phyloP scores from a whole-genome alignment of 768 basidiomycete species.

The Leccinum rimulosum region DNA sequence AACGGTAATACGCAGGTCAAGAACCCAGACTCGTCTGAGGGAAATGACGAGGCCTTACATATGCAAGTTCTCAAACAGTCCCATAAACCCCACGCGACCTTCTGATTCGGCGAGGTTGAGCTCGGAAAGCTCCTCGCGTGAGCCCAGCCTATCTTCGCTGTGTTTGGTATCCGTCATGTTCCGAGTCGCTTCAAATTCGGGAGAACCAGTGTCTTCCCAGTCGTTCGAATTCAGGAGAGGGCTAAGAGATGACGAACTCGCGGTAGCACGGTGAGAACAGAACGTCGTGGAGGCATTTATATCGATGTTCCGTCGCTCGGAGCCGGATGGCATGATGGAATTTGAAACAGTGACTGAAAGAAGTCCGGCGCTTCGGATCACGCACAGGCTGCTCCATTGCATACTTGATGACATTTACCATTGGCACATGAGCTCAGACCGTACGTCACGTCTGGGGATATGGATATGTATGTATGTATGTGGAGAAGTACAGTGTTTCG shows the following conservation, averaged over 20 bases:
- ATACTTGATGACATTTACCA: background rate
- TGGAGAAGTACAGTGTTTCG: background rate
- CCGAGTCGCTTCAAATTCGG: background rate
- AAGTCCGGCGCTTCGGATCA: background rate
- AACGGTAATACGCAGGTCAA: background rate
- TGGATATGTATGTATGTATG: too few species aligned
- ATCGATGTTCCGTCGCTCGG: background rate
- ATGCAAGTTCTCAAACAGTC: constrained; percentile 28
- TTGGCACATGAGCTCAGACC: background rate
- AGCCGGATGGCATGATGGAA: background rate
- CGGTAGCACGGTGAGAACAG: constrained; percentile 4
- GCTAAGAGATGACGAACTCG: constrained; percentile 15
- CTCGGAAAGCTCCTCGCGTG: background rate
- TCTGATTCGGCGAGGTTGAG: constrained; percentile 16
- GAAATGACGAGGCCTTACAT: constrained; percentile 16
- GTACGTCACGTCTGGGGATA: background rate
- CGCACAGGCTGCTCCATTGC: background rate
- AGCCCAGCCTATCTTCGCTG: background rate
- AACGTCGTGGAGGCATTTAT: constrained; percentile 11
- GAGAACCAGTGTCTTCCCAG: background rate
- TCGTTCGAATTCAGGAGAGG: constrained; percentile 10
- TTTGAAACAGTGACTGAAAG: background rate
- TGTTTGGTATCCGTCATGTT: constrained; percentile 11
- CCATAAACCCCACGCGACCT: constrained; percentile 25
- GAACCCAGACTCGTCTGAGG: background rate